Evolutionary conservation across 805 yeast species (phyloP).

Genomic region (Cyberlindnera maclurae): DNA sequence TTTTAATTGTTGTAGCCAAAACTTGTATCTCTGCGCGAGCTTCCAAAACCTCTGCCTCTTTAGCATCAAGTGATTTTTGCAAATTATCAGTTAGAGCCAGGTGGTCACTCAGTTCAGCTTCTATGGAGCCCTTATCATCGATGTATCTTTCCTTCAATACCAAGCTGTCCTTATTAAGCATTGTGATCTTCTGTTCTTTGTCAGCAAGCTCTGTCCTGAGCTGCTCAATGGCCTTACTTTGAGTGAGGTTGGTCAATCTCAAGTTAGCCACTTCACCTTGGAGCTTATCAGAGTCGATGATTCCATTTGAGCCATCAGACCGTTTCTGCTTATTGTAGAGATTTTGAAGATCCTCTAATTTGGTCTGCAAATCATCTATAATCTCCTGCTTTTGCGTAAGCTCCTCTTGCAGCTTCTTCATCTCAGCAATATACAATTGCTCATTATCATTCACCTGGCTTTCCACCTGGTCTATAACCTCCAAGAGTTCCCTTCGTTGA

Average conservation of each 20-base stretch:
- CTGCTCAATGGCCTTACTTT: slow-evolving; percentile 22
- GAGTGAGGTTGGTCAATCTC: slow-evolving; percentile 24
- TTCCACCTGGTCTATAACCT: slow-evolving; percentile 49
- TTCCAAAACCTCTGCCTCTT: slow-evolving; percentile 5
- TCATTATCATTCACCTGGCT: slow-evolving; percentile 51
- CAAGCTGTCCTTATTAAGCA: slow-evolving; percentile 20
- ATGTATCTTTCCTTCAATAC: slow-evolving; percentile 23
- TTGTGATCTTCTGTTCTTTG: slow-evolving; percentile 7
- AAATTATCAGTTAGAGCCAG: slow-evolving; percentile 2
- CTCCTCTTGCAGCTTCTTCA: slow-evolving; percentile 30
- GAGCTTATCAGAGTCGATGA: slow-evolving; percentile 26
- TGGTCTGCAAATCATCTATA: slow-evolving; percentile 19
- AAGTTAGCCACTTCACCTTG: slow-evolving; percentile 27
- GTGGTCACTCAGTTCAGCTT: slow-evolving; percentile 5
- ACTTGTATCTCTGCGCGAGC: background rate
- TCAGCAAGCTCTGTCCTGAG: slow-evolving; percentile 17
- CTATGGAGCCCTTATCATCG: slow-evolving; percentile 7
- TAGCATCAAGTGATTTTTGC: slow-evolving; percentile 4
- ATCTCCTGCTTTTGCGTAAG: slow-evolving; percentile 22
- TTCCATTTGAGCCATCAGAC: slow-evolving; percentile 20
- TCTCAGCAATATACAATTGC: slow-evolving; percentile 37
- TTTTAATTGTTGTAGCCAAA: background rate
- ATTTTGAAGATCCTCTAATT: slow-evolving; percentile 15
- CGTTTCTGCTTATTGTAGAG: slow-evolving; percentile 11
- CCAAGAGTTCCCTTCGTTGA: slow-evolving; percentile 53